Evolutionary conservation across 495 filamentous ascomycete genomes (phyloP), one percentile per base, ranked within the genome.

Genomic region (Aspergillus conjunctus): DNA sequence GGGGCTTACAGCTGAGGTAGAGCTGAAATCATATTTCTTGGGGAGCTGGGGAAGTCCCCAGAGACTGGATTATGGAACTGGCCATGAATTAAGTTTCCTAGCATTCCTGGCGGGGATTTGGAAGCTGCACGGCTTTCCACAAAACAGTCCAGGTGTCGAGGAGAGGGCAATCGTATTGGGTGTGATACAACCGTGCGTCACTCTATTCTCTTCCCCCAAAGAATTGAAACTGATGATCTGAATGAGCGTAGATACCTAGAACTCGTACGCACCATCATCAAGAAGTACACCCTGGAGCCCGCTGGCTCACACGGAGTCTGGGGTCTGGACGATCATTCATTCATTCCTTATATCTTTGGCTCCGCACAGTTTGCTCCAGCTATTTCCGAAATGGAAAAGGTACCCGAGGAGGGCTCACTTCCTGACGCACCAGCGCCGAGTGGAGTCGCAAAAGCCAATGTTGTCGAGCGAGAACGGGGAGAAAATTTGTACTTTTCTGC

Each of bases 311-410:
- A 96, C 67, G 93, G 93, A 15, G 94, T 98, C 31, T 98, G 94
- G 94, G 94, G 94, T 5, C 81, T 99, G 18, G 94, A 99, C 68
- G 94, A 99, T 72, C 96, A 98, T 81, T 93, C 96, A 63, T 99
- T 98, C 77, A 79, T 97, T 12, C 95, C 95, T 0, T 99, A 98
- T 70, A 85, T 98, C 4, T 92, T 98, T 66, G 95, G 94, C 30
- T 89, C 93, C 39, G 87, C 89, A 30, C 94, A 99, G 74, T 77
- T 91, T 21, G 89, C 86, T 9, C 89, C 90, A 1, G 83, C 93
- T 2, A 89, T 96, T 49, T 77, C 76, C 20, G 77, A 79, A 31
- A 70, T 79, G 9, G 87, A 90, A 18, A 65, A 80, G 3, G 87
- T 86, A 57, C 88, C 91, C 0, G 78, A 83, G 37, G 90, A 94